These are phyloP conservation scores for Anisogramma anomala DNA, from an alignment of 2,329 filamentous ascomycete species.

Conservation along the genomic window DNA sequence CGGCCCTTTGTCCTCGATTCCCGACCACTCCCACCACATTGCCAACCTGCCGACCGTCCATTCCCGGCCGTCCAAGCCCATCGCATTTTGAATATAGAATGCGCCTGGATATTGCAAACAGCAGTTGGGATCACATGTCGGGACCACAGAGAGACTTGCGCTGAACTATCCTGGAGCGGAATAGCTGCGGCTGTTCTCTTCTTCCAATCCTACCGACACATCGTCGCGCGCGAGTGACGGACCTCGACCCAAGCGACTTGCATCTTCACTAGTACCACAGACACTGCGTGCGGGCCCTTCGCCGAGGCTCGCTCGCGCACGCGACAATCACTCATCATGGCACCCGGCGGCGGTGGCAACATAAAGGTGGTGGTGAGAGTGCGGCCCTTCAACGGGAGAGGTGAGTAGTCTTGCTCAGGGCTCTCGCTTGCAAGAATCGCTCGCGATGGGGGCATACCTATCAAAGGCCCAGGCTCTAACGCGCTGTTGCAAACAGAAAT, in stretches of 20 bases:
- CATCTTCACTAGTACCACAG: background rate
- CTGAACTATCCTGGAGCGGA: slow-evolving; percentile 1
- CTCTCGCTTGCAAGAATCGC: background rate
- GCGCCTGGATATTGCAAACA: slow-evolving; percentile 10
- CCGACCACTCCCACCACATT: no score
- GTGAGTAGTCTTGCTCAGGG: slow-evolving; percentile 32
- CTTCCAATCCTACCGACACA: background rate
- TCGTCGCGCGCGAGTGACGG: background rate
- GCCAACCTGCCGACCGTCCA: no score
- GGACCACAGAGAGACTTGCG: slow-evolving; percentile 9
- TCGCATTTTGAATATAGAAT: slow-evolving; percentile 10
- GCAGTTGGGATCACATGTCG: slow-evolving; percentile 14
- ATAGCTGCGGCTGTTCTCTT: slow-evolving; percentile 1
- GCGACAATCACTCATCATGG: slow-evolving; percentile 37
- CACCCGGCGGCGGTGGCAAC: slow-evolving; percentile 75
- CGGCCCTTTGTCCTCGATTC: background rate
- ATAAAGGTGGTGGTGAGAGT: slow-evolving; percentile 99
- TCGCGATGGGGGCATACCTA: background rate
- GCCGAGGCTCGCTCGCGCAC: slow-evolving; percentile 9
- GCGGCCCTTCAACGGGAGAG: slow-evolving; percentile 91
- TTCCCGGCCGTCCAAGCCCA: background rate
- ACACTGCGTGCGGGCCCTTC: slow-evolving; percentile 7
- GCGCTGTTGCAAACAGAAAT: slow-evolving; percentile 47
- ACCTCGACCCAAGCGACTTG: background rate
- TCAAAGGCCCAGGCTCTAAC: slow-evolving; percentile 1